Base-by-base conservation (phyloP, 768 basidiomycete species). In the Lactarius hengduanensis region DNA sequence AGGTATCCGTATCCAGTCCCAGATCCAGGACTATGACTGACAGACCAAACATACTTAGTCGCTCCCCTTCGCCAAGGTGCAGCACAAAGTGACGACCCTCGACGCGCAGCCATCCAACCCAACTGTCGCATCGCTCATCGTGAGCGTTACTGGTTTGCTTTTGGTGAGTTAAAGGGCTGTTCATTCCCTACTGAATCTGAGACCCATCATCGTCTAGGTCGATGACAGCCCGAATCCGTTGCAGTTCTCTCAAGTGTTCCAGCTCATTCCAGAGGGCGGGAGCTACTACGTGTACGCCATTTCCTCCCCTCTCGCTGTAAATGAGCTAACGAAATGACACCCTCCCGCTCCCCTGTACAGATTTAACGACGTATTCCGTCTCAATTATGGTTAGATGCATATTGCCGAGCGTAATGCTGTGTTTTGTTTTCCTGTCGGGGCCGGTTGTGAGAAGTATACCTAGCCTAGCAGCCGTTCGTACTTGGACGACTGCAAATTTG, bases 181-280 rank as follows among this genome's bases (percentile, higher is more conserved):
- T 22, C 32, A 60, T 26, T 28, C 54, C 9, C 38, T 36, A 20
- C 18, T 7, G 41, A 3, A n/a, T 50, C n/a, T 22, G n/a, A 22
- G 11, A 22, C n/a, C 47, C 28, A 53, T 36, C 53, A 34, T 59
- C 28, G 5, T 20, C 50, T 70, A 94, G 92, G 86, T 98, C 70
- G 96, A 98, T 71, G 92, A 91, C 68, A 82, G 81, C 69, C 53
- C 77, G 64, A 91, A 91, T 71, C 86, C 92, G n/a, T 80, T 99
- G 64, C 87, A 86, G 72, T 99, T 92, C 81, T 92, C 88, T 70
- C 97, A 99, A 78, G 81, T 87, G 69, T 99, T 99, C 86, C 94
- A 96, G 71, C 86, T 99, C 65, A 82, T 92, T 61, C 88, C 85
- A 32, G 92, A 96, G 2, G 85, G 81, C 6, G 72, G 70, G 22